Conservation (phyloP, 2,329 filamentous ascomycete species). For the Ascochyta pisi region DNA sequence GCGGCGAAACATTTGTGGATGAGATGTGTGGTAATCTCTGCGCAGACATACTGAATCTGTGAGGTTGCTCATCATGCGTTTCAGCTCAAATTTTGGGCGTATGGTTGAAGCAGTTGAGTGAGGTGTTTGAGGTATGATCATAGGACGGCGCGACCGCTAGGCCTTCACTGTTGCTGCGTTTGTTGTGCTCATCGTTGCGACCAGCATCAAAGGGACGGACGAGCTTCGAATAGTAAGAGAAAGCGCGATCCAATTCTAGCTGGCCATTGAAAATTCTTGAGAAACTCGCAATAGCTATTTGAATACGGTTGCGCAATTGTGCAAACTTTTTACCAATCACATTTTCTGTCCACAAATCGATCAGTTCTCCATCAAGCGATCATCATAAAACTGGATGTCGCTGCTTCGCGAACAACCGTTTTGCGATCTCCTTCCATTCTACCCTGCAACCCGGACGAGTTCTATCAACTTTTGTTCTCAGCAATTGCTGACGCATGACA, state of each 20-base stretch:
- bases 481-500: no score
- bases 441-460: no score
- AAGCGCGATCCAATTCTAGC: not conserved
- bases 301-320: not conserved
- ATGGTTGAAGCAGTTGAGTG: not conserved
- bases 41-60: no score
- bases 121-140: not conserved
- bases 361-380: no score
- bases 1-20: slow-evolving; percentile 26
- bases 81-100: not conserved
- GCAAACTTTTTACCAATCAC: no score
- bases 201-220: not conserved
- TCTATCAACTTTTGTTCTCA: no score
- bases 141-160: no score
- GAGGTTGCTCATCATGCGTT: not conserved
- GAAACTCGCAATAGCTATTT: not conserved
- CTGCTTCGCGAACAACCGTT: no score
- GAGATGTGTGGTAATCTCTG: not conserved
- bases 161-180: not conserved
- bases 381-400: no score
- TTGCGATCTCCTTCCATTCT: no score
- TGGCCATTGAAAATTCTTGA: not conserved
- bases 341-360: no score
- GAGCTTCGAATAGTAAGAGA: not conserved
- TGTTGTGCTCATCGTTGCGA: not conserved